Evolutionary conservation across 1,284 basidiomycete species (phyloP), one percentile per base, ranked within the genome.

Genomic region (Takashimella tepidaria): DNA sequence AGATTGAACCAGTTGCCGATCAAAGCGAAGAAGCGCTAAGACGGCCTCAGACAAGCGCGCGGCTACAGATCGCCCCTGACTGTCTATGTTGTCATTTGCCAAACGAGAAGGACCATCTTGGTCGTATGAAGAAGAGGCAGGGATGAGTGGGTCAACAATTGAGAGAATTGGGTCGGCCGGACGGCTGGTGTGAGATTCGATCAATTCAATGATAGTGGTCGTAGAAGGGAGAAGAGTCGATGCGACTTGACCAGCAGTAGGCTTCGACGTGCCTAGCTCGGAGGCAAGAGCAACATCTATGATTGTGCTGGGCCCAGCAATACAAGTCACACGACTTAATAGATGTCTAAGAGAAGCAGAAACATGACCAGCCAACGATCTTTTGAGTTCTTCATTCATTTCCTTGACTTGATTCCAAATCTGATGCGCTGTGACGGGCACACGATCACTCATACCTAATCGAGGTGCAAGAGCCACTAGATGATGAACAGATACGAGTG

Each of bases 11-110:
- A 82, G 63, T 4, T 79, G 76, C 16, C 88, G 83, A 63, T 92
- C 83, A 2, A 82, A 78, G 1, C 78, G 68, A 27, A 91, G 77
- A 26, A 85, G 69, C 1, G 81, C 75, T 2, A 91, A 73, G 11
- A 88, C 74, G 0, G 84, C 84, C 42, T 78, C 73, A 11, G 84
- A 79, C 1, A 81, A 74, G 8, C 92, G 83, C 0, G 84, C 83
- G 62, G 89, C 91, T 3, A 79, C 49, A 0, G 72, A 70, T 24
- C 69, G 58, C 4, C 73, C 73, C 4, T 59, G 51, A 1, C 44
- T 56, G 61, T 88, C 83, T 49, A 74, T 79, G 3, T 60, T 50
- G 1, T n/a, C n/a, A n/a, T n/a, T n/a, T 8, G 16, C 8, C 31
- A 37, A 37, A 16, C 10, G 8, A 8, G 31, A 37, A 23, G 10